Conservation (phyloP, 2,329 filamentous ascomycete species). For the Aspergillus jensenii region DNA sequence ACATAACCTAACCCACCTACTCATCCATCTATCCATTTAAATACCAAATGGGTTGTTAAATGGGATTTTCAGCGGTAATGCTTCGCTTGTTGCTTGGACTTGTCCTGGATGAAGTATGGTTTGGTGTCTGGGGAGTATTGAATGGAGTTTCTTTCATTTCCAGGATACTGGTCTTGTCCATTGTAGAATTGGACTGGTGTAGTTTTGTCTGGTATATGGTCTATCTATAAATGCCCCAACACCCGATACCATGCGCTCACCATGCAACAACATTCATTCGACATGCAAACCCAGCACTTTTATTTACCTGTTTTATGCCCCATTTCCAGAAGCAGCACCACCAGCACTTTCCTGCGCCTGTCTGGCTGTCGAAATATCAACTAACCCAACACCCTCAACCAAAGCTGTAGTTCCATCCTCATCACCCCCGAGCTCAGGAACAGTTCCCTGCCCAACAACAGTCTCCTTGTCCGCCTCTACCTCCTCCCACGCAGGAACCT, state of each 20-base stretch:
- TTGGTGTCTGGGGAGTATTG: not conserved
- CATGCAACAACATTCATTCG: not conserved
- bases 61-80: not conserved
- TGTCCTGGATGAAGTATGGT: not conserved
- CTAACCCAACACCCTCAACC: slow-evolving; percentile 35
- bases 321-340: not conserved
- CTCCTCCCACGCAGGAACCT: slow-evolving; percentile 54
- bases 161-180: not conserved
- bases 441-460: slow-evolving; percentile 37
- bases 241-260: not conserved
- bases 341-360: slow-evolving; percentile 13
- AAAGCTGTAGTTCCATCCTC: slow-evolving; percentile 27
- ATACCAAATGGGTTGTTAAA: slow-evolving; percentile 2
- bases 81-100: not conserved
- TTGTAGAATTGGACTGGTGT: not conserved
- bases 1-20: slow-evolving; percentile 2
- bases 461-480: slow-evolving; percentile 38
- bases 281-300: not conserved
- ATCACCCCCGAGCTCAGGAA: slow-evolving; percentile 22
- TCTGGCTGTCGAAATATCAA: slow-evolving; percentile 29
- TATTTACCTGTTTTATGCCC: not conserved
- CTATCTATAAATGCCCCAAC: not conserved
- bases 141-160: not conserved
- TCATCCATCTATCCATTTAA: slow-evolving; percentile 3
- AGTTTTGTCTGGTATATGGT: not conserved